Percentiles rank a stretch among this genome's conserved stretches.
Evolutionary conservation across 2,329 filamentous ascomycete species (phyloP).

Genomic region (Rhinocladiella mackenziei): DNA sequence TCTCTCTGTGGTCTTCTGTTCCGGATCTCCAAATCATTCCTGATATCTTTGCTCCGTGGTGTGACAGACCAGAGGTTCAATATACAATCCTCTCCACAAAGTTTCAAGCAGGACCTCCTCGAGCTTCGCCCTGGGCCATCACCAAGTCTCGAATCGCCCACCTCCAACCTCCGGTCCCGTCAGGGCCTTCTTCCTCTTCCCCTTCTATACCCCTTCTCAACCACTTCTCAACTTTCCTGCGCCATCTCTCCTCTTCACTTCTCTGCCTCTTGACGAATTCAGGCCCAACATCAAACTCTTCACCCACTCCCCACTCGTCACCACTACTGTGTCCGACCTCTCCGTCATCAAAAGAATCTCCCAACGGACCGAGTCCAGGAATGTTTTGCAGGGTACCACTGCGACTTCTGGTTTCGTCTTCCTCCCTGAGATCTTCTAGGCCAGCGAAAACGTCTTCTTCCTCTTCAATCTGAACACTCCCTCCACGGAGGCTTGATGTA

Average conservation of each 20-base stretch:
- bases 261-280: conserved; percentile 86
- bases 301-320: conserved; percentile 77
- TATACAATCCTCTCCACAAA: neutral
- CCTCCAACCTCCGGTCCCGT: conserved; percentile 61
- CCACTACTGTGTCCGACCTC: conserved; percentile 35
- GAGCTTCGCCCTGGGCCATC: conserved; percentile 17
- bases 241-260: conserved; percentile 89
- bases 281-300: conserved; percentile 96
- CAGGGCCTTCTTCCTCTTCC: conserved; percentile 47
- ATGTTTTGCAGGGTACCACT: conserved; percentile 23
- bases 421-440: conserved; percentile 85
- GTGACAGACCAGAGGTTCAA: no score
- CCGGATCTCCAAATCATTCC: no score
- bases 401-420: conserved; percentile 33
- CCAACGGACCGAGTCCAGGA: conserved; percentile 14
- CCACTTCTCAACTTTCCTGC: conserved; percentile 83
- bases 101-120: neutral
- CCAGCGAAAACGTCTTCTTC: conserved; percentile 93
- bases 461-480: conserved; percentile 65
- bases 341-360: conserved; percentile 26
- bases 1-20: no score
- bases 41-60: no score
- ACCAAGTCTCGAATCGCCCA: conserved; percentile 51
- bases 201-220: conserved; percentile 45
- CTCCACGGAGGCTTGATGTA: conserved; percentile 24